Base-by-base conservation (phyloP, 345 rosid species). In the Bruguiera gymnorhiza region DNA sequence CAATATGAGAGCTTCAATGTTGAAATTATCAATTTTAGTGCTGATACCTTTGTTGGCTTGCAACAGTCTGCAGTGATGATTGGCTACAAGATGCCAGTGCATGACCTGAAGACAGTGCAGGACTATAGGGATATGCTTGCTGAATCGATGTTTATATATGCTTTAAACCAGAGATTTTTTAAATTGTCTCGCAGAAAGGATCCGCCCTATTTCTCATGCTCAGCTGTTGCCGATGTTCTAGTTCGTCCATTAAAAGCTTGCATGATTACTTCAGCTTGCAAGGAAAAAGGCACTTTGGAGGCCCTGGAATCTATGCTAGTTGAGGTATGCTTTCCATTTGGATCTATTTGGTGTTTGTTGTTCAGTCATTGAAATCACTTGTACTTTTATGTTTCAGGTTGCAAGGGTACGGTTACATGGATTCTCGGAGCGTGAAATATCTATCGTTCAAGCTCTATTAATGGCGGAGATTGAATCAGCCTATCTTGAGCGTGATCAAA, bases 381-480 rank as follows among this genome's bases (percentile, higher is more conserved):
- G 63, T 67, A 66, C 16, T 26, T 21, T 70, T 80, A 65, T 80
- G 55, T 70, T 73, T 69, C 72, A 93, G 98, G 87, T 93, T 76
- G 96, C 98, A 73, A 87, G 92, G 82, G 88, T 90, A 60, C 87
- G 91, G 37, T 78, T 89, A 70, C 93, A 87, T 82, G 98, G 98
- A 69, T 93, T 93, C 83, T 90, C 97, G 64, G 98, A 93, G 51
- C 93, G 85, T 64, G 98, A 93, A 75, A 86, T 93, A 79, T 82
- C 90, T 65, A 70, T 93, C 72, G 97, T 85, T 61, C 88, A 89
- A 56, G 90, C 98, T 75, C 80, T 87, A 66, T 75, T 87, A 73
- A 86, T 93, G 91, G 90, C 97, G 0, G 92, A 87, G 82, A 89
- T 93, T 63, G 97, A 93, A 82, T 93, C 98, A 68, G 96, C 98